Percentiles rank a stretch among this genome's conserved stretches.
Evolutionary conservation across 78 protist genomes (phyloP).

Genomic region (Dictyostelium capitatum): DNA sequence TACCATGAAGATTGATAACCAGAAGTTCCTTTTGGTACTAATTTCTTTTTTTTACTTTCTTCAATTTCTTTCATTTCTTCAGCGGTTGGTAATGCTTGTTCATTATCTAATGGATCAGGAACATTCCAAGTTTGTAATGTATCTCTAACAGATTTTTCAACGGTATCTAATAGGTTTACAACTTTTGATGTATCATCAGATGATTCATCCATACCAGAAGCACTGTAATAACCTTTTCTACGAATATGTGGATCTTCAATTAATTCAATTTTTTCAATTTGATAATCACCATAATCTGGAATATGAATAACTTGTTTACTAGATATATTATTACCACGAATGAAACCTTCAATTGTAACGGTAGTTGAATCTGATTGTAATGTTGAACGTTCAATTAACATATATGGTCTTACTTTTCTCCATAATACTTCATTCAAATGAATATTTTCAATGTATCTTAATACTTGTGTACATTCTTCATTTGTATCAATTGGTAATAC

Average conservation of each 20-base stretch:
- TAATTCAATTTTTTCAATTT: conserved; percentile 53
- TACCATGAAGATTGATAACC: conserved; percentile 93
- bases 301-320: conserved; percentile 86
- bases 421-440: conserved; percentile 53
- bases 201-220: conserved; percentile 19
- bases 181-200: background rate
- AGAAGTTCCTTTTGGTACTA: conserved; percentile 91
- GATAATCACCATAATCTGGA: conserved; percentile 87
- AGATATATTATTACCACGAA: conserved; percentile 64
- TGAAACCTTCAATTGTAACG: conserved; percentile 48
- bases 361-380: conserved; percentile 6
- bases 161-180: background rate
- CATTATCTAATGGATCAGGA: conserved; percentile 70
- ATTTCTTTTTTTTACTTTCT: conserved; percentile 52
- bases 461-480: conserved; percentile 32
- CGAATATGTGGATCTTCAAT: conserved; percentile 39
- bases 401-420: conserved; percentile 49
- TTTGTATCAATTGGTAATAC: conserved; percentile 82
- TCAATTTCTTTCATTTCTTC: conserved; percentile 84
- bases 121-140: conserved; percentile 62
- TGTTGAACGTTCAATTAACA: conserved; percentile 19
- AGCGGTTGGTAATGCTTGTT: conserved; percentile 88
- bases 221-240: background rate
- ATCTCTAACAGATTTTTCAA: conserved; percentile 40
- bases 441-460: conserved; percentile 37